Base-by-base conservation (phyloP, 129 eudicot genomes). In the Escallonia herrerae region DNA sequence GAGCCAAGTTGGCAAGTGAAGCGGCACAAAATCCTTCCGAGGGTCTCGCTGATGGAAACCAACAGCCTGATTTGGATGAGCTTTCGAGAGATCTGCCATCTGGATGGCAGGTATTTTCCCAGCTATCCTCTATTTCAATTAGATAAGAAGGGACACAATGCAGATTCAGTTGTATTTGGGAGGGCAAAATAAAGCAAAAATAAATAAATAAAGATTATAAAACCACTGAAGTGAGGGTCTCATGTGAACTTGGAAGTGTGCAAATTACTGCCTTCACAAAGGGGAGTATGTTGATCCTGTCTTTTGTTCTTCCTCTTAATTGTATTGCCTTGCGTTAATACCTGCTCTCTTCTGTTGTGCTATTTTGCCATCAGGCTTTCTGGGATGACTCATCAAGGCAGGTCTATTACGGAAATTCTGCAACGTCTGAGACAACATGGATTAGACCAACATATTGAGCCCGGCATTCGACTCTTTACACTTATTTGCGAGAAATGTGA, bases 371-470 rank as follows among this genome's bases (percentile, higher is more conserved):
- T 54, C 89, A 91, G 97, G 98, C 83, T 5, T 81, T 81, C 63
- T 86, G 98, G 98, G 98, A 93, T 72, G 98, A 85, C 59, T 71
- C 91, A 9, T 79, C 98, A 5, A 93, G 86, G 86, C 84, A 86
- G 73, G 81, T 93, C 43, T 93, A 93, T 60, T 93, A 93, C 62
- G 96, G 85, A 50, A 88, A 93, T 72, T 49, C 84, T 3, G 13
- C 38, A 41, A 88, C 96, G 33, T 88, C 98, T 0, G 95, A 85
- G 73, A 93, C 98, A 8, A 73, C 96, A 15, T 91, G 97, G 97
- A 78, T 43, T 59, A 81, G 80, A 77, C 97, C 97, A 5, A 66
- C 83, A 11, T 59, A 53, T 55, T 73, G 73, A 79, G 54, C 40
- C 11, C 3, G 0, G 54, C 54, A 49, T 49, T 6, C 9, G 11